Percentiles rank a stretch among this genome's conserved stretches.
Evolutionary conservation across 2,329 filamentous ascomycete species (phyloP).

Genomic region (Trichoderma guizhouense): DNA sequence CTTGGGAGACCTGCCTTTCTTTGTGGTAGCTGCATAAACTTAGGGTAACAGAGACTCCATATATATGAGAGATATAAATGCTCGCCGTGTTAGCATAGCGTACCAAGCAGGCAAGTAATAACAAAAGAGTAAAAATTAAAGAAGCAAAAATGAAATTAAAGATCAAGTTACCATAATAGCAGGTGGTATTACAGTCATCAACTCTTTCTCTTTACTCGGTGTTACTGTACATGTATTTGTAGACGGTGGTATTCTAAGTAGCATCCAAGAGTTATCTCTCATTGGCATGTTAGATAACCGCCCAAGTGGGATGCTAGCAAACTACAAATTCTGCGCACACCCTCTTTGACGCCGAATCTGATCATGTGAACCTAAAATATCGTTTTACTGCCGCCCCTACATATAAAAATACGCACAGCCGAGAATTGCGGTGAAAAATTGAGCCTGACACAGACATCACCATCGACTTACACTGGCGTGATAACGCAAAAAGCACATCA

Average conservation of each 20-base stretch:
- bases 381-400: background rate
- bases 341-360: background rate
- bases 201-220: background rate
- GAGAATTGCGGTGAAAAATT: slow-evolving; percentile 1
- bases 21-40: slow-evolving; percentile 8
- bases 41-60: background rate
- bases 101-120: background rate
- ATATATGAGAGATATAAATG: slow-evolving; percentile 13
- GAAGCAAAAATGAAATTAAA: background rate
- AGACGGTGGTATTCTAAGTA: background rate
- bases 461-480: background rate
- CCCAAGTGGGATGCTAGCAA: background rate
- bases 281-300: background rate
- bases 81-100: background rate
- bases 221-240: background rate
- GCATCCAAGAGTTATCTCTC: background rate
- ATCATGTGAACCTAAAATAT: slow-evolving; percentile 5
- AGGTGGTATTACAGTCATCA: background rate
- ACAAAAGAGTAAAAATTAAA: background rate
- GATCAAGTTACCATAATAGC: background rate
- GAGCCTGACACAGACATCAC: background rate
- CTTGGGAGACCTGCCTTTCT: background rate
- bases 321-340: background rate
- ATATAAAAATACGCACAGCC: background rate
- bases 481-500: background rate